phyloP scores from a whole-genome alignment of 2,329 filamentous ascomycete genomes.

The Xylaria sp. region DNA sequence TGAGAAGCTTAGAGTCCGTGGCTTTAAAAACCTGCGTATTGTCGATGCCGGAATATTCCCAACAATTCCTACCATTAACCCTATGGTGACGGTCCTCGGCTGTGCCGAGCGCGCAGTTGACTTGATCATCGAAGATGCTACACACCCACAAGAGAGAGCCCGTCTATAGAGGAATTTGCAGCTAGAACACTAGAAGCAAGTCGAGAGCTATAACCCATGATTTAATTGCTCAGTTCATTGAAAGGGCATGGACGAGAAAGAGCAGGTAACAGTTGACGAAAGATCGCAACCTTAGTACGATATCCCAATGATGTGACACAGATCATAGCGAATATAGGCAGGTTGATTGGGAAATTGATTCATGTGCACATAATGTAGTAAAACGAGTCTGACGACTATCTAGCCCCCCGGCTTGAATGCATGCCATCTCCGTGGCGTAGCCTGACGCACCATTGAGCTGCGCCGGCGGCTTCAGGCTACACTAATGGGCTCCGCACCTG shows the following conservation, averaged over 20 bases:
- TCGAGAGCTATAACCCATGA: not conserved
- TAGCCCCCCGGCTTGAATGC: too few species aligned
- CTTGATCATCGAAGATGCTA: slow-evolving; percentile 76
- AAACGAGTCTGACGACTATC: too few species aligned
- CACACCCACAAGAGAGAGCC: slow-evolving; percentile 43
- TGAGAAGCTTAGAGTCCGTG: slow-evolving; percentile 71
- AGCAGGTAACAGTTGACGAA: not conserved
- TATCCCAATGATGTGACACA: not conserved
- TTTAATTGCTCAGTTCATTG: not conserved
- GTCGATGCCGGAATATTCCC: slow-evolving; percentile 90
- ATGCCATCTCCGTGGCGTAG: too few species aligned
- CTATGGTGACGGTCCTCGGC: slow-evolving; percentile 86
- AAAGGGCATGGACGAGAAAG: not conserved
- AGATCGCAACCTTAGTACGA: not conserved
- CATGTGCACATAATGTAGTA: not conserved
- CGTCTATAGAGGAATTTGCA: slow-evolving; percentile 35
- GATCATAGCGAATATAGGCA: not conserved
- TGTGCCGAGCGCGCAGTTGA: slow-evolving; percentile 86
- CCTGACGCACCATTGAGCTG: not conserved
- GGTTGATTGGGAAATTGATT: not conserved
- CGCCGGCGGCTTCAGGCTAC: too few species aligned
- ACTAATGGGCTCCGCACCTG: too few species aligned
- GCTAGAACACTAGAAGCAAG: not conserved
- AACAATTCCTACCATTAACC: slow-evolving; percentile 85
- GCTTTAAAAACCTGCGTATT: slow-evolving; percentile 75